Conservation (phyloP, 441 rosid genomes). For the Flueggea neowawraea region DNA sequence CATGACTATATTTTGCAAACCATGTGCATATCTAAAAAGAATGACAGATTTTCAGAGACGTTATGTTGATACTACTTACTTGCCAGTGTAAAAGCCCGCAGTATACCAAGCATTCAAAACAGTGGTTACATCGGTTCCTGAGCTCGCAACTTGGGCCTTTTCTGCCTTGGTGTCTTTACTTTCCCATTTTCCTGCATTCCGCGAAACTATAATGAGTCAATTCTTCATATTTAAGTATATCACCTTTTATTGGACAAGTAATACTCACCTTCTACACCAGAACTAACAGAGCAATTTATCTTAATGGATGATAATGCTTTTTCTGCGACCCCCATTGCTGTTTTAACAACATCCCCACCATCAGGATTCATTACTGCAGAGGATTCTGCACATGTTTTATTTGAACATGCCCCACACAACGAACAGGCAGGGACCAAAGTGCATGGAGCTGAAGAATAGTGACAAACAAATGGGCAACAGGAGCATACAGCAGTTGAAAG, state of each 20-base stretch:
- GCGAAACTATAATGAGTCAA: background rate
- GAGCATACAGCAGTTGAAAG: conserved; percentile 21
- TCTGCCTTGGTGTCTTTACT: conserved; percentile 30
- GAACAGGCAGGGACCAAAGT: conserved; percentile 32
- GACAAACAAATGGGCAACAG: conserved; percentile 41
- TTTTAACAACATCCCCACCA: conserved; percentile 33
- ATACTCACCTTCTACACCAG: conserved; percentile 28
- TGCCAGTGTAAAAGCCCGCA: conserved; percentile 66
- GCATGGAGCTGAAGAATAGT: conserved; percentile 30
- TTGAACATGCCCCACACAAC: conserved; percentile 15
- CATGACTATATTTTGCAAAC: background rate
- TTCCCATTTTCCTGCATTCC: conserved; percentile 26
- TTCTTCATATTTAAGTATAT: background rate
- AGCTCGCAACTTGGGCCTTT: conserved; percentile 17
- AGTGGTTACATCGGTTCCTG: conserved; percentile 42
- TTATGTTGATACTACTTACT: conserved; percentile 35
- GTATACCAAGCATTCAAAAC: conserved; percentile 69
- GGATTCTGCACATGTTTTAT: conserved; percentile 16
- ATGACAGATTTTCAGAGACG: background rate
- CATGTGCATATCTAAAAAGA: background rate
- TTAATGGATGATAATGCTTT: conserved; percentile 48
- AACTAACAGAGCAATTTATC: conserved; percentile 11
- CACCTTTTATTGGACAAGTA: background rate
- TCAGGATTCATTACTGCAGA: conserved; percentile 13
- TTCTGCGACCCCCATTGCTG: conserved; percentile 52